These are phyloP conservation scores for Xylaria intraflava DNA, from an alignment of 495 filamentous ascomycete genomes.

Conservation along the genomic window DNA sequence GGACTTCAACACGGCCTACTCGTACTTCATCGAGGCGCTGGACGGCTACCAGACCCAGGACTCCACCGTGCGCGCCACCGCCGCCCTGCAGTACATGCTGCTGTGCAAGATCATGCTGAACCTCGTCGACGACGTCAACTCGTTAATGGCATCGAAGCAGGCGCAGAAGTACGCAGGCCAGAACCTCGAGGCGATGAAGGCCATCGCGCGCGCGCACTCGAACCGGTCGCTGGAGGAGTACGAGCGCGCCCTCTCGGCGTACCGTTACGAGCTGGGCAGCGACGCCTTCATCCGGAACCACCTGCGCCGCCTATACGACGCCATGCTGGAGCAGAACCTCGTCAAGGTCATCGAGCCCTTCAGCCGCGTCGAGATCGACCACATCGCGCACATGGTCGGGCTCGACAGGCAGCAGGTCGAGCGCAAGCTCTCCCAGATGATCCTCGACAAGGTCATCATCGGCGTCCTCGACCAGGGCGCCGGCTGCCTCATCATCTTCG, in stretches of 20 bases:
- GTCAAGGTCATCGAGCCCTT: conserved; percentile 99
- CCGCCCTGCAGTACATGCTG: conserved; percentile 97
- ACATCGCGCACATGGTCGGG: conserved; percentile 94
- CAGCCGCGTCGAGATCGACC: conserved; percentile 89
- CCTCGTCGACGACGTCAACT: conserved; percentile 87
- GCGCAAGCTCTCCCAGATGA: conserved; percentile 97
- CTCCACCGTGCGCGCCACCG: conserved; percentile 73
- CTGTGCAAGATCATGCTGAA: conserved; percentile 99
- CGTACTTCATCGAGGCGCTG: conserved; percentile 97
- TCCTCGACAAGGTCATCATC: conserved; percentile 96
- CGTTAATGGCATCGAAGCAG: conserved; percentile 87
- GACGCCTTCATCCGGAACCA: conserved; percentile 95
- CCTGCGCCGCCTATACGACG: conserved; percentile 88
- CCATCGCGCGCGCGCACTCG: conserved; percentile 87
- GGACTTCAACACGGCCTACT: conserved; percentile 97
- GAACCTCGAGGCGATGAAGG: conserved; percentile 97
- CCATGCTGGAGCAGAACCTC: conserved; percentile 97
- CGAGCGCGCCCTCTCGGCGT: conserved; percentile 81
- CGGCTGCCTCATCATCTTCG: conserved; percentile 92
- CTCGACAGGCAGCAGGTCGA: conserved; percentile 95
- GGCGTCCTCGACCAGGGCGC: conserved; percentile 97
- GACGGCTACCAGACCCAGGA: conserved; percentile 96
- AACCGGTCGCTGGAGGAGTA: conserved; percentile 95
- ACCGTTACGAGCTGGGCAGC: conserved; percentile 83
- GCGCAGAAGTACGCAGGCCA: conserved; percentile 91